A percentile compares a stretch with the other conserved stretches of the same genome.
Evolutionary conservation across 148 eudicot species (phyloP).

Genomic region (Persicaria maculosa): DNA sequence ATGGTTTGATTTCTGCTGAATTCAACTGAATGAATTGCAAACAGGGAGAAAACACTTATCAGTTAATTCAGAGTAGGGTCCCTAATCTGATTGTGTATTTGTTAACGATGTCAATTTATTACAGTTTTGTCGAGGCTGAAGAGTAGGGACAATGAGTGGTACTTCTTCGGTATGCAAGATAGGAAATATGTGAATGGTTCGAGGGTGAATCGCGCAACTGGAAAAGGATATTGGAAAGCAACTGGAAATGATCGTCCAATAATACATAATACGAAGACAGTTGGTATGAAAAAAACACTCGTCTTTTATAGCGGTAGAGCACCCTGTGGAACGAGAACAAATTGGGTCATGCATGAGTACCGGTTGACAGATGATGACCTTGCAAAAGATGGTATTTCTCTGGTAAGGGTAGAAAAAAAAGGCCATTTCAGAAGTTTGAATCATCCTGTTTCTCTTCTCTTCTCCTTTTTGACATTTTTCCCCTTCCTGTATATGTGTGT

Average conservation of each 20-base stretch:
- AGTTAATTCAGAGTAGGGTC: too few species aligned
- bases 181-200: constrained; percentile 73
- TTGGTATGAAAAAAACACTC: constrained; percentile 81
- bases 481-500: neutral
- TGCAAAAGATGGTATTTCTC: constrained; percentile 42
- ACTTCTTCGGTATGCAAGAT: constrained; percentile 75
- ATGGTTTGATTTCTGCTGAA: neutral
- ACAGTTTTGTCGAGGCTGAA: constrained; percentile 58
- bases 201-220: constrained; percentile 70
- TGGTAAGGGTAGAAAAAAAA: constrained; percentile 34
- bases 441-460: neutral
- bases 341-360: constrained; percentile 90
- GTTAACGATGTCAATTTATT: neutral
- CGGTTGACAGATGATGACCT: constrained; percentile 58
- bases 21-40: too few species aligned
- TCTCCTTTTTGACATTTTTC: neutral
- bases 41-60: too few species aligned
- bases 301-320: constrained; percentile 82
- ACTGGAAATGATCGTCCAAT: constrained; percentile 73
- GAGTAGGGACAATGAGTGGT: constrained; percentile 73
- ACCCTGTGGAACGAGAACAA: constrained; percentile 71
- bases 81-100: neutral
- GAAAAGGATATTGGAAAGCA: constrained; percentile 79
- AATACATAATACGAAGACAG: constrained; percentile 40
- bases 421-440: neutral